phyloP scores from a whole-genome alignment of 768 basidiomycete genomes.

The Rossbeevera mucosa region DNA sequence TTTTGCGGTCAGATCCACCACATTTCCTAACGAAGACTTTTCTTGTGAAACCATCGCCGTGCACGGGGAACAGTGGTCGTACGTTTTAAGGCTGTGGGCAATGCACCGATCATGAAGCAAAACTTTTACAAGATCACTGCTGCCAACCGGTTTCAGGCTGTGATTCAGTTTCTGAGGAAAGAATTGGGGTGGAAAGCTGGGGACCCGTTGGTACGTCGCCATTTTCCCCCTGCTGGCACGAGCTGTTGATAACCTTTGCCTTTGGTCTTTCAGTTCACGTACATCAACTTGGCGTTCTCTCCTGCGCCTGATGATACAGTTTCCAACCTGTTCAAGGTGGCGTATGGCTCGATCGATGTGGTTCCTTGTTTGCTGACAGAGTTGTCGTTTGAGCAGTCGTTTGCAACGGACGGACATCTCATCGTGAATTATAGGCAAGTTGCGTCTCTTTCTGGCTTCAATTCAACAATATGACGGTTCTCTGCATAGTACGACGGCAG shows the following conservation, averaged over 20 bases:
- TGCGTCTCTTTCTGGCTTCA: no score
- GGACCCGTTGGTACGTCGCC: constrained; percentile 69
- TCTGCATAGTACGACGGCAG: constrained; percentile 50
- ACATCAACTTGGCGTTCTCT: constrained; percentile 74
- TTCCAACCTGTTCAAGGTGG: constrained; percentile 62
- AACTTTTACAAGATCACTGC: constrained; percentile 98
- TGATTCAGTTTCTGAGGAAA: constrained; percentile 87
- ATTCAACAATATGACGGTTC: constrained; percentile 1
- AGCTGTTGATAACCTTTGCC: not conserved
- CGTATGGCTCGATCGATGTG: constrained; percentile 1
- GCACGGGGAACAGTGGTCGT: constrained; percentile 68
- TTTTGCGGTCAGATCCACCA: not conserved
- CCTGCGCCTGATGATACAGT: constrained; percentile 76
- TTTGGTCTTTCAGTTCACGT: constrained; percentile 51
- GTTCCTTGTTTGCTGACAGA: not conserved
- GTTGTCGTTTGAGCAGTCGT: constrained; percentile 51
- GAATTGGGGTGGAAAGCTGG: constrained; percentile 84
- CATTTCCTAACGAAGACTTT: not conserved
- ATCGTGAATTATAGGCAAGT: constrained; percentile 87
- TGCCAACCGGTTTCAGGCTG: constrained; percentile 89
- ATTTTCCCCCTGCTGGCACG: not conserved
- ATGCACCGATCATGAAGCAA: constrained; percentile 98
- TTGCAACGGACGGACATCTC: constrained; percentile 81
- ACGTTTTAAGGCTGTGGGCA: constrained; percentile 95
- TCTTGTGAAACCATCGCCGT: not conserved